Evolutionary conservation across 306 rosid genomes (phyloP).

Genomic region (Cyamopsis tetragonoloba): DNA sequence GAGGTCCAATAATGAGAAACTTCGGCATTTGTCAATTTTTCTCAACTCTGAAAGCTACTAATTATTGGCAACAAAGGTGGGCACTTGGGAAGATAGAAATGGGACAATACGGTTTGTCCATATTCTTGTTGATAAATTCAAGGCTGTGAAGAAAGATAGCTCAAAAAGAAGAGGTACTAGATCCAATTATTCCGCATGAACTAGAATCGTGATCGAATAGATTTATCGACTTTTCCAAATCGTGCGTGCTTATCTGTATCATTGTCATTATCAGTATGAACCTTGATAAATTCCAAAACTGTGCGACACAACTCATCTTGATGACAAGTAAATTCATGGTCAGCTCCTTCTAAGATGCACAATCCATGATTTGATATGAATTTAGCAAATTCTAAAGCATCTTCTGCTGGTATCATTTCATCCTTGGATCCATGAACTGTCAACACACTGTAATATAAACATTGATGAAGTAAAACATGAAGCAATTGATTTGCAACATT

Average conservation of each 20-base stretch:
- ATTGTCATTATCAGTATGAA: slow-evolving; percentile 22
- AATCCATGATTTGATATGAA: slow-evolving; percentile 63
- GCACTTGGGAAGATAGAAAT: neutral
- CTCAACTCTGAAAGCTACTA: neutral
- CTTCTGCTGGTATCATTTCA: slow-evolving; percentile 62
- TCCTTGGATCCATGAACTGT: slow-evolving; percentile 90
- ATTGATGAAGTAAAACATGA: slow-evolving; percentile 17
- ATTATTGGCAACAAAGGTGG: neutral
- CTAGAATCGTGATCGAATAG: slow-evolving; percentile 50
- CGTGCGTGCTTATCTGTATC: slow-evolving; percentile 26
- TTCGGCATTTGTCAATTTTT: slow-evolving; percentile 22
- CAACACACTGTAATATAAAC: slow-evolving; percentile 63
- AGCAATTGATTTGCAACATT: neutral
- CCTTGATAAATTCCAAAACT: slow-evolving; percentile 58
- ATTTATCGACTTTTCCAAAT: slow-evolving; percentile 20
- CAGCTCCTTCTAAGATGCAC: slow-evolving; percentile 67
- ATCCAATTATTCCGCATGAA: slow-evolving; percentile 4
- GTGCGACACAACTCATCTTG: slow-evolving; percentile 59
- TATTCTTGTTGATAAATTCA: neutral
- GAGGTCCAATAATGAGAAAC: slow-evolving; percentile 15
- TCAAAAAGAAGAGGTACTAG: neutral
- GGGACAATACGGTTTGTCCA: neutral
- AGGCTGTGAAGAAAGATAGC: neutral
- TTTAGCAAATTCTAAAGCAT: slow-evolving; percentile 66
- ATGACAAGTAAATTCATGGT: slow-evolving; percentile 64